phyloP scores from a whole-genome alignment of 208 protist species.

The Acanthamoeba lugdunensis region DNA sequence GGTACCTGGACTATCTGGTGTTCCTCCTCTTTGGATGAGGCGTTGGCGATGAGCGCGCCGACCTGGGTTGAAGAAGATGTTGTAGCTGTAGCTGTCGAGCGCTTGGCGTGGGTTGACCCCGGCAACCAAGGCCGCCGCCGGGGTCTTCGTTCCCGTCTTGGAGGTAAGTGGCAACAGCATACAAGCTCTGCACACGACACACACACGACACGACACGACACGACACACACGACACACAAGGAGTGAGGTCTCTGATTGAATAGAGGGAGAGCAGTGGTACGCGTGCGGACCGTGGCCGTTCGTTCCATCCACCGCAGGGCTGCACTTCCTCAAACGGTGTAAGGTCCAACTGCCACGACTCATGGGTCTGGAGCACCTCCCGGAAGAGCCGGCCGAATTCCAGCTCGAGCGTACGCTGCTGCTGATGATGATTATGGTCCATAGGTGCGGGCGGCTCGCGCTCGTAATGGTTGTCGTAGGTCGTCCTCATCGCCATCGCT shows the following conservation, averaged over 20 bases:
- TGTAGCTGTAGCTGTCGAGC: constrained; percentile 10
- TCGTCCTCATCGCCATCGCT: background rate
- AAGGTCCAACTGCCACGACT: background rate
- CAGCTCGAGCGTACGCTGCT: no score
- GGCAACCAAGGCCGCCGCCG: constrained; percentile 16
- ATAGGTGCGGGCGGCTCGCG: background rate
- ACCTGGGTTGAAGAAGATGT: constrained; percentile 55
- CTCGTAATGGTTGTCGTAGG: background rate
- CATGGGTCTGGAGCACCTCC: constrained; percentile 8
- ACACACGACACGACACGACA: no score
- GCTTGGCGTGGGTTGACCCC: constrained; percentile 51
- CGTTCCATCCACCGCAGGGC: constrained; percentile 47
- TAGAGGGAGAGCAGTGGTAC: no score
- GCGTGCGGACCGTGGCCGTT: constrained; percentile 7
- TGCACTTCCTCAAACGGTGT: background rate
- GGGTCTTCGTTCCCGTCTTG: background rate
- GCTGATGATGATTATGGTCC: no score
- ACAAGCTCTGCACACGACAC: background rate
- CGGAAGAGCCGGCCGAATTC: background rate
- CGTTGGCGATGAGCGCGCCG: constrained; percentile 15
- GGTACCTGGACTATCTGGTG: background rate
- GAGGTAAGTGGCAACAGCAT: constrained; percentile 36
- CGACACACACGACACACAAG: background rate
- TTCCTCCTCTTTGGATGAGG: constrained; percentile 32
- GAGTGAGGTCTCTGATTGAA: no score